These are phyloP conservation scores for Bipolaris bicolor DNA, from an alignment of 2,329 filamentous ascomycete species.

Conservation along the genomic window DNA sequence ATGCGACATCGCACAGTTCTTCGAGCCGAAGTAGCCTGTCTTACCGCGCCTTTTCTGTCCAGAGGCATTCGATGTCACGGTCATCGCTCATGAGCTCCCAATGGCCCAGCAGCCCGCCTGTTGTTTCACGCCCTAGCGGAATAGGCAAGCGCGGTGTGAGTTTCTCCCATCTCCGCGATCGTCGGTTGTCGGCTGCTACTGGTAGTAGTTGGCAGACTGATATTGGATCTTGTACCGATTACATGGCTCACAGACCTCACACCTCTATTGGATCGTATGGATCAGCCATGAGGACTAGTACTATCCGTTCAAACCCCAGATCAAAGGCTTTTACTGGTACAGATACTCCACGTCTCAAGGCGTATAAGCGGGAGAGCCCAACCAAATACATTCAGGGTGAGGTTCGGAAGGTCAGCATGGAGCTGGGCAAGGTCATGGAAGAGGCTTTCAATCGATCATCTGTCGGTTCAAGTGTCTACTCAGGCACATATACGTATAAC, in stretches of 20 bases:
- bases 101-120: slow-evolving; percentile 56
- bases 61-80: slow-evolving; percentile 40
- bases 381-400: slow-evolving; percentile 72
- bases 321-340: slow-evolving; percentile 32
- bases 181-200: slow-evolving; percentile 53
- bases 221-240: slow-evolving; percentile 37
- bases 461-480: slow-evolving; percentile 58
- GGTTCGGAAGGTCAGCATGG: slow-evolving; percentile 80
- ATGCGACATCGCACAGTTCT: slow-evolving; percentile 40
- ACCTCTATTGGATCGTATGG: slow-evolving; percentile 32
- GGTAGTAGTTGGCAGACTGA: slow-evolving; percentile 43
- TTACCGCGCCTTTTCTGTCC: slow-evolving; percentile 30
- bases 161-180: slow-evolving; percentile 61
- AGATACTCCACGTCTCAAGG: slow-evolving; percentile 33
- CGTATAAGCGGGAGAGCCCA: slow-evolving; percentile 52
- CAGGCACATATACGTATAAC: slow-evolving; percentile 26
- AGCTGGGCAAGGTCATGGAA: slow-evolving; percentile 88
- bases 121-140: slow-evolving; percentile 57
- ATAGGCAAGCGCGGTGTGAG: slow-evolving; percentile 66
- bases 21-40: slow-evolving; percentile 44
- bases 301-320: slow-evolving; percentile 35
- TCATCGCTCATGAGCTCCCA: slow-evolving; percentile 56
- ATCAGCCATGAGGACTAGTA: slow-evolving; percentile 29
- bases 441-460: slow-evolving; percentile 83
- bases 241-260: slow-evolving; percentile 32